Base-by-base conservation (phyloP, 306 rosid species). In the Cercis canadensis region DNA sequence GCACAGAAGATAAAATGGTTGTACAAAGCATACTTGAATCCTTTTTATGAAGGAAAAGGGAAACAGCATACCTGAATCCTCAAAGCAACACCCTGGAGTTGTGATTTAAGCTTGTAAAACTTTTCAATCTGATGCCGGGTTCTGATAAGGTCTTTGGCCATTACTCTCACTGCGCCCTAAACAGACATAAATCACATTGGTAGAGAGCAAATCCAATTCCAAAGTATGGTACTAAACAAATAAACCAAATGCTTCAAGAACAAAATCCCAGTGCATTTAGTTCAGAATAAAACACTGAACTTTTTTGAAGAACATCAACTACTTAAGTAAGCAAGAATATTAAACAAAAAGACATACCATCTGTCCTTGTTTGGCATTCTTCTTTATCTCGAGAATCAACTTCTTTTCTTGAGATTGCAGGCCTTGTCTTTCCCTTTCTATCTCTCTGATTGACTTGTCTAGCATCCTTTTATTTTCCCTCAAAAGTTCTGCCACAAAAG, bases 71-170 rank as follows among this genome's bases (percentile, higher is more conserved):
- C 97, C 90, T 92, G 94, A 77, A 89, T 87, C 82, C 94, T 89
- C 62, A 89, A 86, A 73, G 96, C 21, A 44, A 92, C 97, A 7
- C 96, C 96, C 84, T 92, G 93, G 47, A 92, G 93, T 82, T 92
- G 96, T 0, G 97, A 92, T 82, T 89, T 92, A 61, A 92, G 96
- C 86, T 89, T 87, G 86, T 85, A 89, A 73, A 89, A 89, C 70
- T 92, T 92, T 58, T 89, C 97, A 76, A 92, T 78, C 83, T 92
- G 97, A 82, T 92, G 97, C 31, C 97, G 86, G 13, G 96, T 92
- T 76, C 96, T 87, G 72, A 92, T 90, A 34, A 92, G 97, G 75
- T 92, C 96, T 69, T 92, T 92, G 1, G 97, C 96, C 97, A 92
- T 92, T 60, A 92, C 92, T 82, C 82, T 89, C 32, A 92, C 90